These are phyloP conservation scores for Tylopilus plumbeoviolaceoides DNA, from an alignment of 768 basidiomycete species.

Conservation along the genomic window DNA sequence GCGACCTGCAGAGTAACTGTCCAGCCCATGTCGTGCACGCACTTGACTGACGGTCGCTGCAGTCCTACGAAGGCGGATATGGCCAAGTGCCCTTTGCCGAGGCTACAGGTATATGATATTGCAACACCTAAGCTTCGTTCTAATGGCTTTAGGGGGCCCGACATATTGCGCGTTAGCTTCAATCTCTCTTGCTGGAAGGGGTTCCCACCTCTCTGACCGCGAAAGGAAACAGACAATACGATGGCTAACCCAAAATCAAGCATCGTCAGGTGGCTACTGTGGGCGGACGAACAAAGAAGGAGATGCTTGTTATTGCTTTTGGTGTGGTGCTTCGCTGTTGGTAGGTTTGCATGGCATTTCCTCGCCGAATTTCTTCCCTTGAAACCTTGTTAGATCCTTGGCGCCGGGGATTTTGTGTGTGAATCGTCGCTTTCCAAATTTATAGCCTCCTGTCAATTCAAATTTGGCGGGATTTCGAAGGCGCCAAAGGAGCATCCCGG, in stretches of 20 bases:
- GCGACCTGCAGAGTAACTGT: constrained; percentile 62
- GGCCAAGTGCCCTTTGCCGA: constrained; percentile 80
- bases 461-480: constrained; percentile 86
- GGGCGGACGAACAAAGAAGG: constrained; percentile 85
- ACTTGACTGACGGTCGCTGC: constrained; percentile 1
- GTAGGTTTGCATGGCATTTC: constrained; percentile 38
- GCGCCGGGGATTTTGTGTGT: constrained; percentile 54
- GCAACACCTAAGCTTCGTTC: background rate
- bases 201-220: constrained; percentile 21
- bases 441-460: constrained; percentile 76
- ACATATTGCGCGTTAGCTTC: constrained; percentile 90
- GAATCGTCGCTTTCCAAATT: constrained; percentile 54
- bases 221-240: constrained; percentile 56
- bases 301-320: constrained; percentile 97
- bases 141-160: constrained; percentile 63
- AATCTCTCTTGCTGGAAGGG: constrained; percentile 46
- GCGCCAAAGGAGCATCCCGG: constrained; percentile 77
- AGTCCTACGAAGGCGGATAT: constrained; percentile 94
- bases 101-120: constrained; percentile 61
- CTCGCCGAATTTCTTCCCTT: background rate
- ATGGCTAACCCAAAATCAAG: constrained; percentile 75
- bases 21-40: background rate
- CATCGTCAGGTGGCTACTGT: constrained; percentile 70
- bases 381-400: constrained; percentile 57
- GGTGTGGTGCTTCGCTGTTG: constrained; percentile 79